Evolutionary conservation across 75 land plant species (phyloP), one percentile per base, ranked within the genome.

Genomic region (Selaginella moellendorffii): DNA sequence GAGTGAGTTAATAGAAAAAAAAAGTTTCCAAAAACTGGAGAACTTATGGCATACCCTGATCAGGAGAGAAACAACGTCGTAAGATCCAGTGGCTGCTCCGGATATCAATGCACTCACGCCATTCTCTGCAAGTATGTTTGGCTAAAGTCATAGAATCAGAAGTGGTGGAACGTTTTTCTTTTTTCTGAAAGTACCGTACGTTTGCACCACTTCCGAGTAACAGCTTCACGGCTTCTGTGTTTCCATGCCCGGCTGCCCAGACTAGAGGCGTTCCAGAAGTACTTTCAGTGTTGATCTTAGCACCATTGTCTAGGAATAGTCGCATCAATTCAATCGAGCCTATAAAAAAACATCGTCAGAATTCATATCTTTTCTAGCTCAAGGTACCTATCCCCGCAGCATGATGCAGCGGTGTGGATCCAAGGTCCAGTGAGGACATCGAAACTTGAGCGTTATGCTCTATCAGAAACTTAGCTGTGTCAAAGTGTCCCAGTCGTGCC

Each of bases 171-270:
- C 24, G 14, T 17, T 27, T 22, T 2, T 23, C 10, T 24, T 23
- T 2, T 27, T 24, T 5, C 63, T 22, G 28, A 2, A 62, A 24
- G 2, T 27, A 24, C 25, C 81, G 61, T 80, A 95, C 99, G 76
- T 95, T 77, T 65, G 99, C 96, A 71, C 88, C 71, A 65, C 81
- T 75, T 46, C 86, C 85, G 31, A 95, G 53, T 29, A 95, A 67
- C 54, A 81, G 23, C 71, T 79, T 79, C 53, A 81, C 96, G 26
- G 93, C 87, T 22, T 84, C 78, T 17, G 53, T 63, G 65, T 80
- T 83, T 0, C 67, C 85, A 81, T 89, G 87, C 58, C 99, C 99
- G 46, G 99, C 87, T 65, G 99, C 99, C 99, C 99, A 95, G 36
- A 95, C 72, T 28, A 89, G 64, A 14, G 99, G 96, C 25, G 87